Percentiles rank a stretch among this genome's conserved stretches.
Conservation (phyloP, 345 rosid genomes). For the Aquilaria sinensis region DNA sequence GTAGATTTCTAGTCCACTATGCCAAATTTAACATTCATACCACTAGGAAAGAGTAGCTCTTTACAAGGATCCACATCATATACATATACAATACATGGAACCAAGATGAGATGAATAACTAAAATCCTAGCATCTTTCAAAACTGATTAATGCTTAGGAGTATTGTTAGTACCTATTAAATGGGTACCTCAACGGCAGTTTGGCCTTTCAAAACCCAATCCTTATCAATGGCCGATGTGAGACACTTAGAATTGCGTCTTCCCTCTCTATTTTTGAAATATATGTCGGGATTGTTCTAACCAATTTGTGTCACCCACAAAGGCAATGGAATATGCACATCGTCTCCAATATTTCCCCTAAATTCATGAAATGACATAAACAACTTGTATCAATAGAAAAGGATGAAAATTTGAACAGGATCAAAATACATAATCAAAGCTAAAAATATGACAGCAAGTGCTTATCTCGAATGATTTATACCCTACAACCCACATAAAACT, state of each 20-base stretch:
- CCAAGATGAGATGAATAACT: too few species aligned
- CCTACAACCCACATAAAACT: neutral
- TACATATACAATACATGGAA: too few species aligned
- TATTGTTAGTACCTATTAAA: neutral
- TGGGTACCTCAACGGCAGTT: slow-evolving; percentile 85
- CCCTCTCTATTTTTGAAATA: slow-evolving; percentile 85
- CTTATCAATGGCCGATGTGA: slow-evolving; percentile 94
- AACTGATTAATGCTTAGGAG: too few species aligned
- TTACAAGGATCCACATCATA: too few species aligned
- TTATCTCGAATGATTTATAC: too few species aligned
- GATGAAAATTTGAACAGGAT: slow-evolving; percentile 1
- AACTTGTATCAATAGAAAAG: slow-evolving; percentile 40
- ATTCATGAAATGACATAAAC: slow-evolving; percentile 94
- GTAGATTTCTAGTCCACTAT: too few species aligned
- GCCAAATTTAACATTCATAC: too few species aligned
- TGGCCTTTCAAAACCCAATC: slow-evolving; percentile 85
- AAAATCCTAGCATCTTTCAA: too few species aligned
- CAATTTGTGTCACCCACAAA: slow-evolving; percentile 71
- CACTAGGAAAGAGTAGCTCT: too few species aligned
- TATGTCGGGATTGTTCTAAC: slow-evolving; percentile 76
- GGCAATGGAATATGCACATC: slow-evolving; percentile 87
- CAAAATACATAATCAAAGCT: neutral
- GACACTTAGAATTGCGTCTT: slow-evolving; percentile 72
- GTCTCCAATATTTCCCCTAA: slow-evolving; percentile 97
- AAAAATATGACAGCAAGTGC: too few species aligned